These are phyloP conservation scores for Metschnikowia orientalis DNA, from an alignment of 805 yeast genomes.

Conservation along the genomic window DNA sequence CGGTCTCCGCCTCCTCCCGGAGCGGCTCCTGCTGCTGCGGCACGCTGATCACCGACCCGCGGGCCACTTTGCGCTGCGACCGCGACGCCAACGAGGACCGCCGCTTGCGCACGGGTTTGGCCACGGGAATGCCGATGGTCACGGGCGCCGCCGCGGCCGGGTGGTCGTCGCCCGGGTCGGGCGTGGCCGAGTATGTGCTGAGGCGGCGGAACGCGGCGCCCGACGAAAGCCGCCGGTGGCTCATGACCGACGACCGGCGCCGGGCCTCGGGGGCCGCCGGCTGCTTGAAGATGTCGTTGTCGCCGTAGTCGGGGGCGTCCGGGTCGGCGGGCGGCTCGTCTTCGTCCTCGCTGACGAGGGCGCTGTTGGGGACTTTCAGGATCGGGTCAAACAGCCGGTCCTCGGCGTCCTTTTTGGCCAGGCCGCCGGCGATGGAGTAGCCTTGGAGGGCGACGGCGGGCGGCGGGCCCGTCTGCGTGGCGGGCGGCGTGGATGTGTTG, in stretches of 20 bases:
- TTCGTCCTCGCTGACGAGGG: conserved; percentile 10
- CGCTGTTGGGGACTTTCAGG: conserved; percentile 15
- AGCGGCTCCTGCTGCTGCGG: conserved; percentile 6
- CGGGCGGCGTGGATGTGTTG: conserved; percentile 2
- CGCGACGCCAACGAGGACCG: conserved; percentile 6
- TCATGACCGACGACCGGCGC: conserved; percentile 27
- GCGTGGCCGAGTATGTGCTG: conserved; percentile 19
- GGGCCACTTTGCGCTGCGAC: conserved; percentile 4
- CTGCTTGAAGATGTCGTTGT: conserved; percentile 30
- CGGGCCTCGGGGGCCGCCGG: conserved; percentile 18
- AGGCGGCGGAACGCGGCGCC: conserved; percentile 26
- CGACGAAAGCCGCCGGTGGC: conserved; percentile 36
- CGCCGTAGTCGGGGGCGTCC: conserved; percentile 15
- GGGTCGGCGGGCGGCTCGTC: conserved; percentile 19
- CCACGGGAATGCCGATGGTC: conserved; percentile 36
- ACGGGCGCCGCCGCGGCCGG: conserved; percentile 23
- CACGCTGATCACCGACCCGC: conserved; percentile 8
- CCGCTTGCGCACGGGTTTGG: conserved; percentile 28
- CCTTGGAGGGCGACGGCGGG: not conserved
- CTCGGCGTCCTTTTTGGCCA: not conserved
- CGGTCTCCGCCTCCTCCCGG: conserved; percentile 6
- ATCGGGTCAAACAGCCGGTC: conserved; percentile 28
- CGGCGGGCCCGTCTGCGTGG: conserved; percentile 2
- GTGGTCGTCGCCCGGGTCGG: conserved; percentile 14
- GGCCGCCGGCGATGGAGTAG: conserved; percentile 3